Evolutionary conservation across 176 grass and related monocot genomes (phyloP).

Genomic region (Oryza glaberrima): DNA sequence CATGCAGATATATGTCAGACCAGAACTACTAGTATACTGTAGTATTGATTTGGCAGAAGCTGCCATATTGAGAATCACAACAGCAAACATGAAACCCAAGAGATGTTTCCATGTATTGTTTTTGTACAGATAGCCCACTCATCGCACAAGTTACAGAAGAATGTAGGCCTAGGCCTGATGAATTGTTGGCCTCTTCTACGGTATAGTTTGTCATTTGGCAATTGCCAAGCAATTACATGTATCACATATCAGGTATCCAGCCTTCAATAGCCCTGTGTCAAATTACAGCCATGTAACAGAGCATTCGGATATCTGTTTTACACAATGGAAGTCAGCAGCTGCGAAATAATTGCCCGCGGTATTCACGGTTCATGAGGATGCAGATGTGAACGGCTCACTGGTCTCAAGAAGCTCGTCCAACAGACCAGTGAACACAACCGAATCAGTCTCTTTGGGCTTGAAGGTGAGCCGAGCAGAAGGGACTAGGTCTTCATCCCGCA

Average conservation of each 20-base stretch:
- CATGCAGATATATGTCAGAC: neutral
- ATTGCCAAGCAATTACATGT: constrained; percentile 3
- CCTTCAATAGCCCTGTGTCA: constrained; percentile 25
- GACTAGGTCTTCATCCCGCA: constrained; percentile 80
- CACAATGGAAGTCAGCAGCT: neutral
- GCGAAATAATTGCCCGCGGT: neutral
- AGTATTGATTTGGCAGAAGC: neutral
- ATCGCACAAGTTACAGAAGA: neutral
- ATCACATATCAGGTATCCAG: neutral
- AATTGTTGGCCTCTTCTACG: neutral
- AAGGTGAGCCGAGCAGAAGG: constrained; percentile 84
- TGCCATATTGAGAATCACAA: neutral
- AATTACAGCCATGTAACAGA: neutral
- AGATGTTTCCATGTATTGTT: neutral
- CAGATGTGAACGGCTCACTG: constrained; percentile 59
- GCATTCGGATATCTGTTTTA: neutral
- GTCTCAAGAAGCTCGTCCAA: constrained; percentile 65
- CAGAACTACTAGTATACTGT: neutral
- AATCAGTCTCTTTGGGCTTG: constrained; percentile 73
- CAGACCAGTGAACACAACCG: constrained; percentile 65
- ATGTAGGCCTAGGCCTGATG: neutral
- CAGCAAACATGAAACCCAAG: neutral
- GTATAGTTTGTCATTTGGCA: neutral
- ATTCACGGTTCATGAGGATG: constrained; percentile 24
- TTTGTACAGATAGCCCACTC: constrained; percentile 1